A percentile compares a stretch with the other conserved stretches of the same genome.
These are phyloP conservation scores for Asterophora lycoperdoides DNA, from an alignment of 768 basidiomycete genomes.

Conservation along the genomic window DNA sequence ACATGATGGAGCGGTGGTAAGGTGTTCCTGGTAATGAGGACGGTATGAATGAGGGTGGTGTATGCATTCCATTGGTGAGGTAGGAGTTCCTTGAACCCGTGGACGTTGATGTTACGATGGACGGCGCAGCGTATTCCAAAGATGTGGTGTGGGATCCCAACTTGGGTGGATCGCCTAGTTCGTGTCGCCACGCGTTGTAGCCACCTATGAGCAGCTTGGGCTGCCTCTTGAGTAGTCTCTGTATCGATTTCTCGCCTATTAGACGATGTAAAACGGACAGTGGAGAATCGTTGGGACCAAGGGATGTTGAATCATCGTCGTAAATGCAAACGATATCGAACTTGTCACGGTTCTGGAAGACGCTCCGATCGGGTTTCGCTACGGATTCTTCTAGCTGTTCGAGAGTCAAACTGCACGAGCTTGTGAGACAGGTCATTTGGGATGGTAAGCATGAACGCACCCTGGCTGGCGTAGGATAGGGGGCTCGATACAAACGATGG, in stretches of 20 bases:
- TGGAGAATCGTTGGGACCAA: conserved; percentile 45
- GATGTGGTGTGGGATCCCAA: conserved; percentile 21
- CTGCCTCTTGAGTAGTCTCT: conserved; percentile 64
- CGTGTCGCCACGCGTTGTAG: conserved; percentile 71
- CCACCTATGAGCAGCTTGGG: conserved; percentile 88
- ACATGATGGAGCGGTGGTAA: conserved; percentile 21
- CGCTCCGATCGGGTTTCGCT: conserved; percentile 56
- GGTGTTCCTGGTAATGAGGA: conserved; percentile 23
- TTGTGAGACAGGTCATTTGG: conserved; percentile 5
- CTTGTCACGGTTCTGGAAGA: conserved; percentile 83
- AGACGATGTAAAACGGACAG: conserved; percentile 58
- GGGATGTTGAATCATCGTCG: conserved; percentile 58
- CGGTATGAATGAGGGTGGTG: conserved; percentile 14
- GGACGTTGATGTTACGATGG: conserved; percentile 17
- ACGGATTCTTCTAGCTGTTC: conserved; percentile 71
- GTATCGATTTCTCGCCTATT: conserved; percentile 71
- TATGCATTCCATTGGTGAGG: conserved; percentile 13
- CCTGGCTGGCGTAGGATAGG: conserved; percentile 61
- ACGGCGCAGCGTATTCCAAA: conserved; percentile 2
- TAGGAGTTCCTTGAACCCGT: conserved; percentile 29
- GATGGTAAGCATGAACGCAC: conserved; percentile 40
- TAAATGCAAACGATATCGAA: conserved; percentile 88
- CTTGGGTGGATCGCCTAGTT: conserved; percentile 37
- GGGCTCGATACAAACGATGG: conserved; percentile 84
- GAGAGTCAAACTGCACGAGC: conserved; percentile 52